phyloP scores from a whole-genome alignment of 78 protist species.

The Dictyostelium discoideum region DNA sequence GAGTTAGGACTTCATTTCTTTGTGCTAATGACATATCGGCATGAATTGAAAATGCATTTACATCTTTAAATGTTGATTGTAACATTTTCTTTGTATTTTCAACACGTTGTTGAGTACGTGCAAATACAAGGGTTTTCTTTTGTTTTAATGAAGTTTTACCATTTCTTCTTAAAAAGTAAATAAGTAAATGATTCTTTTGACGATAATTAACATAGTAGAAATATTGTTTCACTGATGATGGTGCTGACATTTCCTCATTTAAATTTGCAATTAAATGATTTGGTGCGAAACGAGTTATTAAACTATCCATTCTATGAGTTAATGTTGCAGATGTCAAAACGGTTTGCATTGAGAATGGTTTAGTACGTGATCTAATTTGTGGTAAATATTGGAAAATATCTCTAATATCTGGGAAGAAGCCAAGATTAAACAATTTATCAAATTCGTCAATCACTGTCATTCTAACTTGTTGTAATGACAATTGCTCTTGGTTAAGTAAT shows the following conservation, averaged over 20 bases:
- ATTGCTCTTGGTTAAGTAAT: neutral
- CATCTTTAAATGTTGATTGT: neutral
- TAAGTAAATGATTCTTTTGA: conserved; percentile 3
- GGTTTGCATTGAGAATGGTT: conserved; percentile 54
- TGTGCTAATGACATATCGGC: conserved; percentile 43
- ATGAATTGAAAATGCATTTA: conserved; percentile 28
- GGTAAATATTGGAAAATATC: conserved; percentile 39
- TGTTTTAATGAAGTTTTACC: conserved; percentile 60
- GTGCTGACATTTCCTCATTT: conserved; percentile 7
- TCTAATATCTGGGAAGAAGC: conserved; percentile 66
- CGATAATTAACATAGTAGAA: conserved; percentile 33
- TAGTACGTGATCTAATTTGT: neutral
- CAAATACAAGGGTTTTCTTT: conserved; percentile 36
- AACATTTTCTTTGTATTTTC: conserved; percentile 9
- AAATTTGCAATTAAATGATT: conserved; percentile 39
- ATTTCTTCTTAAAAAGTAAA: conserved; percentile 55
- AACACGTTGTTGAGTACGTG: conserved; percentile 65
- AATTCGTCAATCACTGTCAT: conserved; percentile 68
- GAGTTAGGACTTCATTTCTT: neutral
- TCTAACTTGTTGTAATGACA: conserved; percentile 16
- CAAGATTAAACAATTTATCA: conserved; percentile 64
- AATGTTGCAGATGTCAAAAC: conserved; percentile 43
- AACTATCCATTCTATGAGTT: conserved; percentile 4
- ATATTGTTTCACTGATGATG: conserved; percentile 20
- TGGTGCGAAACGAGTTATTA: conserved; percentile 63